These are phyloP conservation scores for Pugionium cornutum DNA, from an alignment of 345 rosid species.

Conservation along the genomic window DNA sequence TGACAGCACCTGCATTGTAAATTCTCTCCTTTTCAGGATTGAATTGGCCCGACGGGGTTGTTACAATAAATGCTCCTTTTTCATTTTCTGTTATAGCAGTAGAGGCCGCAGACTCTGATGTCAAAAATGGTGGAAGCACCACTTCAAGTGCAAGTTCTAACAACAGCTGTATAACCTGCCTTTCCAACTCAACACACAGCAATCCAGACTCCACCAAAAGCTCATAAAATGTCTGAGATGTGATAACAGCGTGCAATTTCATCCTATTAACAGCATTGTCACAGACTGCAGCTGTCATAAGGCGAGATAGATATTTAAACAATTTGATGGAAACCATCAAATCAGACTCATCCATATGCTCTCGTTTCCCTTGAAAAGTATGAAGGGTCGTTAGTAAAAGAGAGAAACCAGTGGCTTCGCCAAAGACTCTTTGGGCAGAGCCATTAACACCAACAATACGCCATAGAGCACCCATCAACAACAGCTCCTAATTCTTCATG, in stretches of 20 bases:
- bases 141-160: slow-evolving; percentile 96
- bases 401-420: slow-evolving; percentile 98
- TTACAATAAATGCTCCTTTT: slow-evolving; percentile 51
- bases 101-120: slow-evolving; percentile 54
- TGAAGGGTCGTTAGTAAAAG: slow-evolving; percentile 91
- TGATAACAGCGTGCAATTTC: slow-evolving; percentile 74
- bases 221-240: slow-evolving; percentile 90
- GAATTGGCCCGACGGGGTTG: slow-evolving; percentile 60
- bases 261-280: slow-evolving; percentile 79
- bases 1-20: slow-evolving; percentile 86
- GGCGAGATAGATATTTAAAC: slow-evolving; percentile 82
- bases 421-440: slow-evolving; percentile 86
- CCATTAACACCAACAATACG: slow-evolving; percentile 84
- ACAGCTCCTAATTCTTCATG: slow-evolving; percentile 86
- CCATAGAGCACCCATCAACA: slow-evolving; percentile 98
- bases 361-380: slow-evolving; percentile 77
- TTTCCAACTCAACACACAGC: slow-evolving; percentile 92
- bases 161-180: slow-evolving; percentile 89
- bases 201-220: slow-evolving; percentile 90
- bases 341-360: slow-evolving; percentile 55
- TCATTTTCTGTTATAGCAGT: slow-evolving; percentile 52
- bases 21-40: slow-evolving; percentile 82
- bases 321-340: slow-evolving; percentile 60
- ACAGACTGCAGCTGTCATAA: slow-evolving; percentile 82
- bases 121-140: slow-evolving; percentile 82